Evolutionary conservation across 805 yeast species (phyloP), one percentile per base, ranked within the genome.

Genomic region (Hanseniaspora valbyensis): DNA sequence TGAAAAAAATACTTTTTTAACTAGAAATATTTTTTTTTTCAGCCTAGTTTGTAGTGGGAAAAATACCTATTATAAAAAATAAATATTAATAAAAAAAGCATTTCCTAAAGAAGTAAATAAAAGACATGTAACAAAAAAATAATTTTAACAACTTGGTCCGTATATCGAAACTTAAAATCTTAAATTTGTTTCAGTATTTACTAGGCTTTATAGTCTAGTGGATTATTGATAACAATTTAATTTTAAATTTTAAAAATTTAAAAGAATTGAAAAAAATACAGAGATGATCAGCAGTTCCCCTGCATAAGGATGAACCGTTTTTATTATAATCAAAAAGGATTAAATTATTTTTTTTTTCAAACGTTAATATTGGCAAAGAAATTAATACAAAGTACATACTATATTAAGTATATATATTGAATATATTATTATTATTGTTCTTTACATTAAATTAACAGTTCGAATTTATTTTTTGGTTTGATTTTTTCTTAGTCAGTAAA

Each of bases 251-350:
- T 22, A 29, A 39, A 21, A 48, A 40, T 48, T 48, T 48, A 48
- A 48, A 48, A 48, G 51, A 90, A 90, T 82, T 89, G 82, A 95
- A 89, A 90, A 83, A 95, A 88, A 90, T 90, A 90, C 98, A 90
- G 97, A 90, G 98, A 90, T 90, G 97, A 92, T 90, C 89, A 90
- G 97, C 97, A 92, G 94, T 95, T 96, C 96, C 97, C 97, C 96
- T 90, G 97, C 97, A 90, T 92, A 92, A 92, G 96, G 97, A 90
- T 90, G 97, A 89, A 96, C 94, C 96, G 96, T 96, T 89, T 82
- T 88, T 48, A 48, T 39, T 48, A 42, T 48, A 52, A 43, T 52
- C 52, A 52, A 52, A 49, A 52, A 43, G 53, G 52, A 50, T 50
- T 50, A 43, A 43, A 30, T 38, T 22, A 46, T 46, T 24, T 38